Conservation (phyloP, 495 filamentous ascomycete genomes). For the Penicillium bovifimosum region DNA sequence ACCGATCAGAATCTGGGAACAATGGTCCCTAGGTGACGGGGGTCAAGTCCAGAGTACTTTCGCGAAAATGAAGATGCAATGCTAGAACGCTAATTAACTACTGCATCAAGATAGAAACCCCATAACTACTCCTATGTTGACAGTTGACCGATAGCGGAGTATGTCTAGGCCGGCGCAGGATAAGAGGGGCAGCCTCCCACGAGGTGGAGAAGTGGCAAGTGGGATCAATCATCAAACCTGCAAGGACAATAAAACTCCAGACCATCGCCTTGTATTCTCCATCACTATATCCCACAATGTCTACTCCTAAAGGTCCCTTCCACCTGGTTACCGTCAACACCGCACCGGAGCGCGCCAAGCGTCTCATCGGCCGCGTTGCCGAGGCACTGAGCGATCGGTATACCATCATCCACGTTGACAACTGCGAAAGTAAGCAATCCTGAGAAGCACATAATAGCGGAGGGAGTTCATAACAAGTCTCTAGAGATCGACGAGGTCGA, state of each 20-base stretch:
- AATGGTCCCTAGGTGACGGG: too few relatives aligned
- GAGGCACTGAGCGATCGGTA: constrained; percentile 56
- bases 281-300: constrained; percentile 24
- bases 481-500: constrained; percentile 49
- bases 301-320: constrained; percentile 52
- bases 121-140: neutral
- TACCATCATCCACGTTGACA: constrained; percentile 53
- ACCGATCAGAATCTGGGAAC: constrained; percentile 54
- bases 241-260: constrained; percentile 12
- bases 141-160: constrained; percentile 6
- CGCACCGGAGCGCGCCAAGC: constrained; percentile 58
- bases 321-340: constrained; percentile 65
- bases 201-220: constrained; percentile 19
- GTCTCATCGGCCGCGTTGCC: constrained; percentile 53
- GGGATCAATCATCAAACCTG: neutral
- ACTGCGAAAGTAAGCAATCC: constrained; percentile 47
- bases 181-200: constrained; percentile 13
- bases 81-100: constrained; percentile 28
- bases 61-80: constrained; percentile 43
- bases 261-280: neutral
- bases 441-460: neutral
- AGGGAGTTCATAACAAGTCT: neutral
- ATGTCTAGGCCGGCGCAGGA: constrained; percentile 19
- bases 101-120: neutral
- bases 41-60: constrained; percentile 13